These are phyloP conservation scores for Knufia fluminis DNA, from an alignment of 2,329 filamentous ascomycete genomes.

Conservation along the genomic window DNA sequence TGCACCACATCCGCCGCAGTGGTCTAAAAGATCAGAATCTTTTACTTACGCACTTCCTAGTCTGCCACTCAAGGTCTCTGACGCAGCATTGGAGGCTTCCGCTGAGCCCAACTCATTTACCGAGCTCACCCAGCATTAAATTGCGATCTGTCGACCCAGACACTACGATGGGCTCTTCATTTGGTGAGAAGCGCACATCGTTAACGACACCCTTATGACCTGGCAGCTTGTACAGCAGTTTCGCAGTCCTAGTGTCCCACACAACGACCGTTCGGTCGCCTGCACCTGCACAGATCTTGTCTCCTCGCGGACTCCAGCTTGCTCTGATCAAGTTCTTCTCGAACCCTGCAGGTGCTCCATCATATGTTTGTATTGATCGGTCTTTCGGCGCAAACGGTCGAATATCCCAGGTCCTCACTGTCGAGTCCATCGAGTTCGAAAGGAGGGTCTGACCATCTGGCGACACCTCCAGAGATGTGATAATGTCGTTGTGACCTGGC, in stretches of 20 bases:
- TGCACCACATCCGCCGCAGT: too few species aligned
- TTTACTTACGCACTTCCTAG: too few species aligned
- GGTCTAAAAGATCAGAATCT: too few species aligned
- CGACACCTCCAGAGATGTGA: conserved; percentile 84
- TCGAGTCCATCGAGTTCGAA: conserved; percentile 89
- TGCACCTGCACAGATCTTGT: conserved; percentile 78
- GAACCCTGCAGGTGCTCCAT: conserved; percentile 76
- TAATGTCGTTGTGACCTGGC: conserved; percentile 80
- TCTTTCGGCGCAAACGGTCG: conserved; percentile 86
- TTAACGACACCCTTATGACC: conserved; percentile 95
- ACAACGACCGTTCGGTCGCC: conserved; percentile 85
- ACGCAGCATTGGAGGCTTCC: too few species aligned
- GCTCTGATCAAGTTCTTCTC: conserved; percentile 88
- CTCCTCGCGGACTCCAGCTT: conserved; percentile 80
- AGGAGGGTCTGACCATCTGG: conserved; percentile 84
- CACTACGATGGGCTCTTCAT: conserved; percentile 74
- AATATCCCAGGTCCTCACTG: conserved; percentile 91
- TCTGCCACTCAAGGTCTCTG: too few species aligned
- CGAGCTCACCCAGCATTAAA: conserved; percentile 72
- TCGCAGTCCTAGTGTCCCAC: conserved; percentile 83
- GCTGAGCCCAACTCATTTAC: conserved; percentile 17
- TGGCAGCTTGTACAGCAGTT: conserved; percentile 86
- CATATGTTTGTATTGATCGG: conserved; percentile 75
- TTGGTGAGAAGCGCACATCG: conserved; percentile 81
- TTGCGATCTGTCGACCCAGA: conserved; percentile 85